Percentiles rank a stretch among this genome's conserved stretches.
These are phyloP conservation scores for Rossbeevera mucosa DNA, from an alignment of 768 basidiomycete species.

Conservation along the genomic window DNA sequence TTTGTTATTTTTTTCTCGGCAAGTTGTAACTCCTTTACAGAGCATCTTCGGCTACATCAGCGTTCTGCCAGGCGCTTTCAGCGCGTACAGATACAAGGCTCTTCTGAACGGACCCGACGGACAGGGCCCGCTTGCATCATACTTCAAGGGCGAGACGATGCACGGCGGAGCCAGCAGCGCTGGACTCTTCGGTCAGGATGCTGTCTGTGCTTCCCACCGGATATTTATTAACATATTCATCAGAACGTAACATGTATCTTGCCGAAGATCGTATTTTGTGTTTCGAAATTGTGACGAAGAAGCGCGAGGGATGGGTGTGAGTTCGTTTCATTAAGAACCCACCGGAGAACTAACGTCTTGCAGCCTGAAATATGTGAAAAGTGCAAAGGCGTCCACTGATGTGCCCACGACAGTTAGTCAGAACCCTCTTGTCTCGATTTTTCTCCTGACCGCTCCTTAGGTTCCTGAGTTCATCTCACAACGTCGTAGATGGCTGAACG, in stretches of 20 bases:
- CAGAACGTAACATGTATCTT: slow-evolving; percentile 86
- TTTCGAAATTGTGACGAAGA: slow-evolving; percentile 92
- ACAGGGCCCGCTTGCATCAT: slow-evolving; percentile 84
- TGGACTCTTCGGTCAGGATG: slow-evolving; percentile 54
- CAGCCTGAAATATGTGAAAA: slow-evolving; percentile 85
- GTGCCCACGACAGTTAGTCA: slow-evolving; percentile 70
- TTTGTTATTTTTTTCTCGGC: background rate
- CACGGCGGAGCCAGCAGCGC: slow-evolving; percentile 61
- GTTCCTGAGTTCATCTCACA: slow-evolving; percentile 95
- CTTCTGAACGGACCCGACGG: slow-evolving; percentile 83
- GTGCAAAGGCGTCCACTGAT: slow-evolving; percentile 93
- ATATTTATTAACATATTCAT: background rate
- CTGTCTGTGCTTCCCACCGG: background rate
- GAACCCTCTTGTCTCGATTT: background rate
- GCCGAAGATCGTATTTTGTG: slow-evolving; percentile 89
- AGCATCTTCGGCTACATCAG: slow-evolving; percentile 85
- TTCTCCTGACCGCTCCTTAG: slow-evolving; percentile 24
- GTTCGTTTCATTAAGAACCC: slow-evolving; percentile 23
- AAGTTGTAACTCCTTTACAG: slow-evolving; percentile 26
- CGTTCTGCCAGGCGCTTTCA: slow-evolving; percentile 89
- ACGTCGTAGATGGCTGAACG: slow-evolving; percentile 83
- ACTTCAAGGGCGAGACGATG: slow-evolving; percentile 92
- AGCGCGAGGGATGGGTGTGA: slow-evolving; percentile 75
- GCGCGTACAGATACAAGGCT: slow-evolving; percentile 86
- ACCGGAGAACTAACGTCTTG: slow-evolving; percentile 1